phyloP scores from a whole-genome alignment of 805 yeast genomes.

The Candida maris region DNA sequence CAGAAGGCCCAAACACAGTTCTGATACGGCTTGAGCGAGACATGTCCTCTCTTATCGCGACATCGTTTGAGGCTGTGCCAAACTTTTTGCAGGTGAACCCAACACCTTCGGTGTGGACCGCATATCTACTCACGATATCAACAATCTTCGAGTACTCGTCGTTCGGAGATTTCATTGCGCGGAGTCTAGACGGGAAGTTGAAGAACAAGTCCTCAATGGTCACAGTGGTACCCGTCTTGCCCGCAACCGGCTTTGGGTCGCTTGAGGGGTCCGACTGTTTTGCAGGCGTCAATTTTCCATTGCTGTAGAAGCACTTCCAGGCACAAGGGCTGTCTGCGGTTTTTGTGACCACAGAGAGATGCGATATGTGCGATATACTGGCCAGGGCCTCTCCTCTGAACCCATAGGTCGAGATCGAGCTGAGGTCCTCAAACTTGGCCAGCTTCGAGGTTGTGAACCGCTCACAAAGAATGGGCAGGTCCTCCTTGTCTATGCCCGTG shows the following conservation, averaged over 20 bases:
- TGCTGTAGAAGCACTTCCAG: slow-evolving; percentile 61
- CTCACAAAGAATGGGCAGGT: slow-evolving; percentile 77
- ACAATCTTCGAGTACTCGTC: slow-evolving; percentile 78
- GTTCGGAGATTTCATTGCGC: slow-evolving; percentile 57
- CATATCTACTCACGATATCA: slow-evolving; percentile 80
- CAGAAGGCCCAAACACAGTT: slow-evolving; percentile 61
- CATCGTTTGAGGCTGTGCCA: slow-evolving; percentile 68
- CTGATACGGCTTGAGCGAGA: slow-evolving; percentile 66
- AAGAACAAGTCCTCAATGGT: slow-evolving; percentile 85
- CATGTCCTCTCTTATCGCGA: slow-evolving; percentile 53
- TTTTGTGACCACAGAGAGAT: slow-evolving; percentile 76
- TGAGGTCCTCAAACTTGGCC: slow-evolving; percentile 67
- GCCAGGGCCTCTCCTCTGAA: slow-evolving; percentile 97
- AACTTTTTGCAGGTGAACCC: slow-evolving; percentile 77
- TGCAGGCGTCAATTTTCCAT: slow-evolving; percentile 56
- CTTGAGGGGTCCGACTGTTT: slow-evolving; percentile 33
- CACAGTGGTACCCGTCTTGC: slow-evolving; percentile 81
- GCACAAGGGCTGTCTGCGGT: slow-evolving; percentile 60
- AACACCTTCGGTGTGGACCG: slow-evolving; percentile 65
- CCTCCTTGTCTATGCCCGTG: slow-evolving; percentile 68
- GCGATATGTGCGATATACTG: slow-evolving; percentile 85
- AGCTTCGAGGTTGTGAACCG: slow-evolving; percentile 92
- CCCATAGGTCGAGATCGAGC: slow-evolving; percentile 74
- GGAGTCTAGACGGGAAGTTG: slow-evolving; percentile 75
- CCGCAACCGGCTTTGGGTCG: slow-evolving; percentile 75